These are phyloP conservation scores for Solanum bulbocastanum DNA, from an alignment of 257 asterid species.

Conservation along the genomic window DNA sequence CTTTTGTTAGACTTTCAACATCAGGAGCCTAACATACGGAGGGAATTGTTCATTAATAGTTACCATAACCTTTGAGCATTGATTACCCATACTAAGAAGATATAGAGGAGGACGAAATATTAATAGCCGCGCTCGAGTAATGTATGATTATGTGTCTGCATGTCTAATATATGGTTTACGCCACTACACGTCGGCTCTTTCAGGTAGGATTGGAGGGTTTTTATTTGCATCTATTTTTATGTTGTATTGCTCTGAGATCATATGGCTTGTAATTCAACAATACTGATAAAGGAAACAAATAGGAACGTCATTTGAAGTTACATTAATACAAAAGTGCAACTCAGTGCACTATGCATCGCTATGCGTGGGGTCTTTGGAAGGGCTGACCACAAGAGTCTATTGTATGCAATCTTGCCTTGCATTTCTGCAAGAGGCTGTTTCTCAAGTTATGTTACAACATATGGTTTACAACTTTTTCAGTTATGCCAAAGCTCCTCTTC, in stretches of 20 bases:
- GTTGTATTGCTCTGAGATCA: background rate
- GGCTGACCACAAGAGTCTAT: background rate
- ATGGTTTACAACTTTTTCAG: background rate
- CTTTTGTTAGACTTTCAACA: background rate
- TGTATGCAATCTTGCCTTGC: background rate
- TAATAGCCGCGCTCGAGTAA: background rate
- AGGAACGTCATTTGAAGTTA: background rate
- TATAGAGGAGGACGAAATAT: background rate
- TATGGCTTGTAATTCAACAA: background rate
- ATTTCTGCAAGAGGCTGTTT: background rate
- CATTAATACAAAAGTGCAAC: background rate
- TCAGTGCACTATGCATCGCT: background rate
- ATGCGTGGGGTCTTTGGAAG: background rate
- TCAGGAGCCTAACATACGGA: background rate
- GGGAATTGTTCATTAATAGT: background rate
- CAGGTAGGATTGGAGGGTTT: background rate
- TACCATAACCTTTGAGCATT: background rate
- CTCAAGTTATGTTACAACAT: background rate
- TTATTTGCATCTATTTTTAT: background rate
- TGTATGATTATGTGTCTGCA: background rate
- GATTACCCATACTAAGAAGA: background rate
- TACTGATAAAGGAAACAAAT: background rate
- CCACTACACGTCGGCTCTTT: background rate
- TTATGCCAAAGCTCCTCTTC: background rate
- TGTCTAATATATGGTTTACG: background rate